Percentiles rank a stretch among this genome's conserved stretches.
Evolutionary conservation across 805 yeast genomes (phyloP).

Genomic region (Scheffersomyces spartinae): DNA sequence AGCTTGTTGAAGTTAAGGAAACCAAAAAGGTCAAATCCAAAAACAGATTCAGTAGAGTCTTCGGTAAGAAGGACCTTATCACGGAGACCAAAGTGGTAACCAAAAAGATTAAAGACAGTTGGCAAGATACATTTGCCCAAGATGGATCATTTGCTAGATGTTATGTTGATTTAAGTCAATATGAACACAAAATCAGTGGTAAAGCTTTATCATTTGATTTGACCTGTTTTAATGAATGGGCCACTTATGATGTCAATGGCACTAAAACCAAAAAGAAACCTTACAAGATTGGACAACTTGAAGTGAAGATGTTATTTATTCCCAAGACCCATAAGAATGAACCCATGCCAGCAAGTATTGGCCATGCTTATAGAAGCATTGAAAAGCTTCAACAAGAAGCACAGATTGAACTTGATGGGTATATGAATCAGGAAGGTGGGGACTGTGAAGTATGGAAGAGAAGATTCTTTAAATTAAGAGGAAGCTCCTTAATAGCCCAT

Average conservation of each 20-base stretch:
- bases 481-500: conserved; percentile 63
- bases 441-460: conserved; percentile 68
- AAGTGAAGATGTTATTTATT: conserved; percentile 56
- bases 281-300: conserved; percentile 52
- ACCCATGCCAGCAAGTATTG: conserved; percentile 59
- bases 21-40: conserved; percentile 36
- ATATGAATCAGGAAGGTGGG: conserved; percentile 82
- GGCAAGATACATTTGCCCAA: conserved; percentile 57
- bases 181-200: conserved; percentile 46
- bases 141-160: conserved; percentile 88
- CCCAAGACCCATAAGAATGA: conserved; percentile 54
- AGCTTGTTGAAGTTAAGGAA: conserved; percentile 50
- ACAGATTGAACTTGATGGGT: conserved; percentile 42
- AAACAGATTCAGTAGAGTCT: conserved; percentile 32
- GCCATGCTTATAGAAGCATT: conserved; percentile 20
- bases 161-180: conserved; percentile 50
- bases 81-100: conserved; percentile 42
- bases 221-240: conserved; percentile 80
- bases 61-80: conserved; percentile 34
- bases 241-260: conserved; percentile 16
- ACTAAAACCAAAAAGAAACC: conserved; percentile 31
- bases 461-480: conserved; percentile 64
- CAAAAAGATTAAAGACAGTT: conserved; percentile 40
- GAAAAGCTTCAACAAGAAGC: conserved; percentile 19
- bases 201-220: conserved; percentile 38